Evolutionary conservation across 345 rosid species (phyloP).

Genomic region (Moricandia moricandioides): DNA sequence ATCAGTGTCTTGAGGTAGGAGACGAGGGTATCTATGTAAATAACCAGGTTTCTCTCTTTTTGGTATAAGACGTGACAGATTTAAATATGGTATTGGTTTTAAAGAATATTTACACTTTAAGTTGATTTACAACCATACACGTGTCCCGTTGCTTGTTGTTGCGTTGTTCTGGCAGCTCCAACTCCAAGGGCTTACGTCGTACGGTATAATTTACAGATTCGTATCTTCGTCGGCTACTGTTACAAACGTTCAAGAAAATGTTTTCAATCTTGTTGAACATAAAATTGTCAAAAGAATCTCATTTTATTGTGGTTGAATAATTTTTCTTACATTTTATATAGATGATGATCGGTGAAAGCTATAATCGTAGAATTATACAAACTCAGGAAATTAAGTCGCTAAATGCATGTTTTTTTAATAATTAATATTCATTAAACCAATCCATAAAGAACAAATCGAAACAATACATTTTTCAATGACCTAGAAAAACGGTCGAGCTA

Average conservation of each 20-base stretch:
- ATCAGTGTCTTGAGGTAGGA: constrained; percentile 11
- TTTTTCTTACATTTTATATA: no score
- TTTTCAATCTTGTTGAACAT: neutral
- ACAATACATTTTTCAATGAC: no score
- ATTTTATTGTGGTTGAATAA: no score
- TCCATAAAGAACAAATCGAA: no score
- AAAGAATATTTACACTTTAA: neutral
- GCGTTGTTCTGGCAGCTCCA: constrained; percentile 28
- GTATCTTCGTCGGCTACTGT: neutral
- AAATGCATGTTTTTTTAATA: no score
- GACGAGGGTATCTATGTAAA: constrained; percentile 31
- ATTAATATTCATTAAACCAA: no score
- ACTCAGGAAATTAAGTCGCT: no score
- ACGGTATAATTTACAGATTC: neutral
- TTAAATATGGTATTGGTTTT: constrained; percentile 15
- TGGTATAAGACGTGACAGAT: constrained; percentile 11
- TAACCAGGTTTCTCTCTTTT: neutral
- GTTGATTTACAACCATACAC: constrained; percentile 19
- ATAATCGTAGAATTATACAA: no score
- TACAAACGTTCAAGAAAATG: neutral
- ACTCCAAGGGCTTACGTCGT: constrained; percentile 11
- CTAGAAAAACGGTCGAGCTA: no score
- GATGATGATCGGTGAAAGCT: no score
- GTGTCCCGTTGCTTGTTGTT: neutral
- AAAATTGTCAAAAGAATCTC: no score